Evolutionary conservation across 208 protist genomes (phyloP), one percentile per base, ranked within the genome.

Genomic region (Leishmania lainsoni): DNA sequence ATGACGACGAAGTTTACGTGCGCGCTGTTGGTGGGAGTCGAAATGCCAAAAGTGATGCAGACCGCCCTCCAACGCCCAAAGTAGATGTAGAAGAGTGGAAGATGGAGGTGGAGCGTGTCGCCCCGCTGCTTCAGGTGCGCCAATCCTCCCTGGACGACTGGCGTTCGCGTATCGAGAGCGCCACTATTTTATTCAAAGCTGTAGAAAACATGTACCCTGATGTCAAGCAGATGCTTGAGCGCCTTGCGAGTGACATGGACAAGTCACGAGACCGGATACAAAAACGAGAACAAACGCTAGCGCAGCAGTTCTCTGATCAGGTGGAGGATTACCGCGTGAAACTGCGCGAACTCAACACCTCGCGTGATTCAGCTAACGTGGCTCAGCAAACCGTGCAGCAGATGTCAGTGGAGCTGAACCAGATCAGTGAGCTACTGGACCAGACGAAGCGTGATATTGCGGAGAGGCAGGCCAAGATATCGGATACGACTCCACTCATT

Each of bases 191-290:
- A 16, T 80, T 98, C 20, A 97, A 95, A 75, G 93, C 92, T 35
- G 91, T 98, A 26, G 93, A 97, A 45, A 95, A 93, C 69, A 96
- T 98, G 91, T 98, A 96, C 81, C 95, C 95, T 26, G 94, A 96
- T 29, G 94, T 97, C 35, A 95, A 89, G 79, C 89, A 91, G 83
- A 94, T 95, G 91, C 90, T 98, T 29, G 88, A 93, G 77, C 86
- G 92, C 39, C 86, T 97, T 39, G 84, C 73, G 12, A 91, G 96
- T 45, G 93, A 98, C 78, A 93, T 98, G 87, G 91, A 95, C 56
- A 98, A 96, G 71, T 88, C 93, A 2, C 88, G 87, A 29, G 93
- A 98, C 76, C 86, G 91, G n/a, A 95, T 98, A 61, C 91, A 98
- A 75, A 98, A 97, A 78, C 90, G 95, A 26, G 95, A 98, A 78